Evolutionary conservation across 2,329 filamentous ascomycete species (phyloP).

Genomic region (Aspergillus sp.): DNA sequence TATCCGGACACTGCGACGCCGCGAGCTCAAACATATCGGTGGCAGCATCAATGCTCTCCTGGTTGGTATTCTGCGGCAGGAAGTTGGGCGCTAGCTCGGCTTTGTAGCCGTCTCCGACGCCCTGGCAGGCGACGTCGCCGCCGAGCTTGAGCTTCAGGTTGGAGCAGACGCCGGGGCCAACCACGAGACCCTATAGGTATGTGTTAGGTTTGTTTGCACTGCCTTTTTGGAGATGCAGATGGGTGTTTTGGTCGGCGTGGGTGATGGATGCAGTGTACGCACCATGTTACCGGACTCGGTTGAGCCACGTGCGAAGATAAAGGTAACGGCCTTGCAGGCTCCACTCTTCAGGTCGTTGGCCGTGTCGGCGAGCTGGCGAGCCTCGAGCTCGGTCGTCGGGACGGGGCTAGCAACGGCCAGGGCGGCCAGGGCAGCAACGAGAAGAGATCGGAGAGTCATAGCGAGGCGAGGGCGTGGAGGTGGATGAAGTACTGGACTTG

Average conservation of each 20-base stretch:
- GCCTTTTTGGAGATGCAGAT: background rate
- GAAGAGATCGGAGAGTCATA: slow-evolving; percentile 2
- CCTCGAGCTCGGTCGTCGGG: background rate
- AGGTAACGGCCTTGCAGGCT: slow-evolving; percentile 42
- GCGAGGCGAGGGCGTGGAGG: background rate
- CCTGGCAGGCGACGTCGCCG: slow-evolving; percentile 44
- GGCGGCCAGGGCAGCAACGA: slow-evolving; percentile 18
- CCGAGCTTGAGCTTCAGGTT: slow-evolving; percentile 29
- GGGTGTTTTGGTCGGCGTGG: too few relatives aligned
- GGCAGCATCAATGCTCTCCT: slow-evolving; percentile 44
- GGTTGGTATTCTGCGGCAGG: slow-evolving; percentile 43
- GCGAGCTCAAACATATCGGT: slow-evolving; percentile 47
- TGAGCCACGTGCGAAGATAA: slow-evolving; percentile 48
- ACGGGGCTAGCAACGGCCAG: slow-evolving; percentile 22
- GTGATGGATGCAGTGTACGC: background rate
- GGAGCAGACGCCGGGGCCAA: slow-evolving; percentile 35
- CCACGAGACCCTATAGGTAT: slow-evolving; percentile 30
- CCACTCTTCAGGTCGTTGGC: slow-evolving; percentile 44
- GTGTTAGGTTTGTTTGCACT: background rate
- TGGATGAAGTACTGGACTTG: background rate
- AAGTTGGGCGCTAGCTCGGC: slow-evolving; percentile 43
- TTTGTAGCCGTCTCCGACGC: slow-evolving; percentile 48
- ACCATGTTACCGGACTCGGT: slow-evolving; percentile 47
- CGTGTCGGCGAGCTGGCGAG: slow-evolving; percentile 23
- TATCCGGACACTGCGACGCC: slow-evolving; percentile 49